Conservation (phyloP, 2,329 filamentous ascomycete species). For the Lachnellula cervina region DNA sequence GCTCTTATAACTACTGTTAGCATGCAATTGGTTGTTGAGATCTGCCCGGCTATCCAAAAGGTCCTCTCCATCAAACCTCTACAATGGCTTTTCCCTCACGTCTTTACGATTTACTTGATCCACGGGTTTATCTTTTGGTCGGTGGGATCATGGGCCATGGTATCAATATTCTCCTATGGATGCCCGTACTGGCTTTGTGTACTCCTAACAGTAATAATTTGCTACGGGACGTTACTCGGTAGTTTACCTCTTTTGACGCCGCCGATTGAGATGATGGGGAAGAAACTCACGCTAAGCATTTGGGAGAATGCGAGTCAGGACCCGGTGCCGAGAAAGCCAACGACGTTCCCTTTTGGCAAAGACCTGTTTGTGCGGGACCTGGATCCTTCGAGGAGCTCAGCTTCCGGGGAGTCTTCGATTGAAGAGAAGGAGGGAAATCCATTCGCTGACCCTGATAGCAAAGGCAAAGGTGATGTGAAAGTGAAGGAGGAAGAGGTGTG, state of each 20-base stretch:
- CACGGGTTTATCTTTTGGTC: slow-evolving; percentile 37
- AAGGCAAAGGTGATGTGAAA: not conserved
- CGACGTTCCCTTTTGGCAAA: slow-evolving; percentile 1
- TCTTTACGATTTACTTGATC: slow-evolving; percentile 45
- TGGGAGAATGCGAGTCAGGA: slow-evolving; percentile 6
- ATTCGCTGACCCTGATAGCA: not conserved
- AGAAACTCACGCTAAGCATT: slow-evolving; percentile 4
- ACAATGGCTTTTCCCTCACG: slow-evolving; percentile 41
- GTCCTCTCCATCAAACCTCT: slow-evolving; percentile 37
- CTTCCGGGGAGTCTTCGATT: not conserved
- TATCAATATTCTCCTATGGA: slow-evolving; percentile 17
- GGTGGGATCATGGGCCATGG: slow-evolving; percentile 25
- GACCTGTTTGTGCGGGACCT: slow-evolving; percentile 1
- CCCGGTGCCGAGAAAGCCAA: slow-evolving; percentile 1
- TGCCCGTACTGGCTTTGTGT: slow-evolving; percentile 26
- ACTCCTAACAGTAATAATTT: slow-evolving; percentile 13
- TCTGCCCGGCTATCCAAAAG: slow-evolving; percentile 36
- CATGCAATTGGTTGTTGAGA: slow-evolving; percentile 34
- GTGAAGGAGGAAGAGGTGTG: not conserved
- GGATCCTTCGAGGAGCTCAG: not conserved
- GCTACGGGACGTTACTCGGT: slow-evolving; percentile 16
- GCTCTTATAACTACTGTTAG: slow-evolving; percentile 36
- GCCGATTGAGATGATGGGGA: slow-evolving; percentile 16
- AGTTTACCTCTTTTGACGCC: slow-evolving; percentile 19
- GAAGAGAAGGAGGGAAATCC: not conserved